phyloP scores from a whole-genome alignment of 1,284 basidiomycete species.

The Cutaneotrichosporon mucoides region DNA sequence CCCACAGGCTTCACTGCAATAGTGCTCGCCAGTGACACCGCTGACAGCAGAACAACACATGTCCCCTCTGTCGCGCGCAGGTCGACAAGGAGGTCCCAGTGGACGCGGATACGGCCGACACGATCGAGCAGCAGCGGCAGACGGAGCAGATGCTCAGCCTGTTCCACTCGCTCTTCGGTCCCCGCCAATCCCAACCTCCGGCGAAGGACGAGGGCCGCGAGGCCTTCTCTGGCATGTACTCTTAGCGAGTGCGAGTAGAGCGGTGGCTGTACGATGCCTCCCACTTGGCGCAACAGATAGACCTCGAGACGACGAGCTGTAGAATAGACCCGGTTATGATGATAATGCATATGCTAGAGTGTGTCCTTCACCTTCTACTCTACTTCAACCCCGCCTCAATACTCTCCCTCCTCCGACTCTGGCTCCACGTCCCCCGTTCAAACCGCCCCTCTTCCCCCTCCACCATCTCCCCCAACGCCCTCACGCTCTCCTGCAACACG shows the following conservation, averaged over 20 bases:
- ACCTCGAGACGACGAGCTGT: not conserved
- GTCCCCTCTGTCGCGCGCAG: conserved; percentile 21
- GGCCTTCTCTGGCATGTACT: conserved; percentile 26
- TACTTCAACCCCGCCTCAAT: not conserved
- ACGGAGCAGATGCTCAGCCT: conserved; percentile 20
- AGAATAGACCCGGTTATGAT: not conserved
- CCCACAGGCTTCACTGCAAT: not conserved
- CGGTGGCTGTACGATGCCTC: not conserved
- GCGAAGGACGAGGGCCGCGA: conserved; percentile 35
- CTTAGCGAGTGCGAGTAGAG: conserved; percentile 52
- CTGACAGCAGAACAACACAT: conserved; percentile 21
- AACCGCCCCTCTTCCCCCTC: conserved; percentile 46
- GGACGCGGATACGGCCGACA: not conserved
- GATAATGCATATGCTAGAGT: not conserved
- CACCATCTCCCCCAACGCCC: conserved; percentile 36
- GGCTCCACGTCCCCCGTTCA: conserved; percentile 37
- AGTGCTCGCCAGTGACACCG: not conserved
- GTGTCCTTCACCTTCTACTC: not conserved
- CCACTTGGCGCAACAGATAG: too few species aligned
- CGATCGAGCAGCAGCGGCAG: conserved; percentile 15
- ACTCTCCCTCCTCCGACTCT: conserved; percentile 10
- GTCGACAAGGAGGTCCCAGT: conserved; percentile 12
- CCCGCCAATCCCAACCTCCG: not conserved
- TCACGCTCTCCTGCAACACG: conserved; percentile 60
- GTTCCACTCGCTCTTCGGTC: conserved; percentile 19